phyloP scores from a whole-genome alignment of 2,329 filamentous ascomycete genomes.

The Ophiostoma ulmi region DNA sequence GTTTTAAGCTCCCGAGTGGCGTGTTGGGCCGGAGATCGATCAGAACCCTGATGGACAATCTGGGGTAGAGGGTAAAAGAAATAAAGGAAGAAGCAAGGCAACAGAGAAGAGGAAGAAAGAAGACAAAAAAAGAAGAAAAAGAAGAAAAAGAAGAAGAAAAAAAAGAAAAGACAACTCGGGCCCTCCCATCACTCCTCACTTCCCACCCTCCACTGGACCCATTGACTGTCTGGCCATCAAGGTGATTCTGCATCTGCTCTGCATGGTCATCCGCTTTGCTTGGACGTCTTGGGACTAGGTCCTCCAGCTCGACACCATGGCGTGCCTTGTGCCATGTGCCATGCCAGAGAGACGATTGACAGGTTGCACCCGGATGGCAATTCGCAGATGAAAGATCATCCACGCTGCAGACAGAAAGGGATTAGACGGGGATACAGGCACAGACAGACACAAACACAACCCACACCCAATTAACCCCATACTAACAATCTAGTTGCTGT shows the following conservation, averaged over 20 bases:
- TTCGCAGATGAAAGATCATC: neutral
- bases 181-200: neutral
- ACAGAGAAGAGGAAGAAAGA: neutral
- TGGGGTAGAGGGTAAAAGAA: neutral
- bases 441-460: constrained; percentile 36
- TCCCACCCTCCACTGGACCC: neutral
- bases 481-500: constrained; percentile 67
- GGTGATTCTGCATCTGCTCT: neutral
- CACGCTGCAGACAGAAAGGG: neutral
- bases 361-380: neutral
- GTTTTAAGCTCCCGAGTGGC: constrained; percentile 21
- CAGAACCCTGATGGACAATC: neutral
- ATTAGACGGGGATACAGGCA: neutral
- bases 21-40: constrained; percentile 22
- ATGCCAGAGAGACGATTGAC: neutral
- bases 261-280: neutral
- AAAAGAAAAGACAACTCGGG: neutral
- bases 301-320: neutral
- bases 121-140: neutral
- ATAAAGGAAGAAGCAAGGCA: neutral
- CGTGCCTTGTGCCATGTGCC: neutral
- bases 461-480: neutral
- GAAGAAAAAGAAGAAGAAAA: neutral
- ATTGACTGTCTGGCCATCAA: constrained; percentile 6
- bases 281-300: neutral